Base-by-base conservation (phyloP, 192 early-diverging fungal species). In the Coemansia erecta region DNA sequence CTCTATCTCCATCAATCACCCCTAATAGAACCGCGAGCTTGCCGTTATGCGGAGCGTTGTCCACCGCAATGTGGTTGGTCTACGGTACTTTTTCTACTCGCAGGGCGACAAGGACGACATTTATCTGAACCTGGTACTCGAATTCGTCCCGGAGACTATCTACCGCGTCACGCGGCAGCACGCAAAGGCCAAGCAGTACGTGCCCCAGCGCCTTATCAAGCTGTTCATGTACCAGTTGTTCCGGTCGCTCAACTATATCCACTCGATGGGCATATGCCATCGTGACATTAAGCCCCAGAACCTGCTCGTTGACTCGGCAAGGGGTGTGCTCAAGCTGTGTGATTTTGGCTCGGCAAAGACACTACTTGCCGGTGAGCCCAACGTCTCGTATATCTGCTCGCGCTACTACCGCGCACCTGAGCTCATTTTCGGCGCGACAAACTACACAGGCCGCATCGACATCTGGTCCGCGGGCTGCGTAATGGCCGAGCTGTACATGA, bases 201-300 rank as follows among this genome's bases (percentile, higher is more conserved):
- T 99, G 86, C 95, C 97, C 17, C 88, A 91, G 84, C 77, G 94
- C n/a, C 84, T 85, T 56, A 90, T 99, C 64, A 98, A 99, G 88
- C 82, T 97, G 52, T 99, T 95, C 81, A 97, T 97, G 90, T 99
- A 99, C 81, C 97, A 99, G 73, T 78, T 98, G 53, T 94, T 97
- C 87, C 83, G 97, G 63, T 92, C 95, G 67, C 81, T 99, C 51
- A 93, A 94, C 48, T 99, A 97, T 72, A 93, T 93, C 70, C 97
- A 99, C 74, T 87, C 91, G 41, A 81, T 95, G 48, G 97, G 95
- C 22, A 97, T 99, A 65, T 99, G 97, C 81, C 97, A 99, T 67
- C 88, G 97, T 60, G 97, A 99, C 74, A 98, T 99, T 70, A 99
- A 99, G 81, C 97, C 97, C 54, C 97, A 98, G 77, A 99, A 99